phyloP scores from a whole-genome alignment of 1,139 yeast genomes.

The Waltiozyma sp. region DNA sequence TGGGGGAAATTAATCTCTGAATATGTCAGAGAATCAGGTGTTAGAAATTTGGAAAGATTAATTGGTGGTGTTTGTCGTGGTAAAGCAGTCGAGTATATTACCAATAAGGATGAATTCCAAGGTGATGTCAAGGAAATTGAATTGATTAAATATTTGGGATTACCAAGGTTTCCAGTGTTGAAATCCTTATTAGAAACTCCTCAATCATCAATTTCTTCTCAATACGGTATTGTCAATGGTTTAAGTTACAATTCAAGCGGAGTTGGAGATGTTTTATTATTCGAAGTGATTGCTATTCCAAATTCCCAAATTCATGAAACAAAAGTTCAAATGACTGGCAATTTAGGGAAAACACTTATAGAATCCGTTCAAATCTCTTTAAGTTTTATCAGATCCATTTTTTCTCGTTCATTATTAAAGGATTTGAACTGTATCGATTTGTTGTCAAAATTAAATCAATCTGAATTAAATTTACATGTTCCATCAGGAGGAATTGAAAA shows the following conservation, averaged over 20 bases:
- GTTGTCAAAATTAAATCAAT: slow-evolving; percentile 34
- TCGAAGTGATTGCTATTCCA: slow-evolving; percentile 61
- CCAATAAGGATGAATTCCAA: slow-evolving; percentile 25
- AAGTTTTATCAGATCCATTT: slow-evolving; percentile 58
- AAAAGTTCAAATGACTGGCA: slow-evolving; percentile 48
- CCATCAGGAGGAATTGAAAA: slow-evolving; percentile 84
- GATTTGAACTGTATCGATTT: slow-evolving; percentile 19
- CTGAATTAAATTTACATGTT: slow-evolving; percentile 74
- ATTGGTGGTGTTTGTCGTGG: slow-evolving; percentile 67
- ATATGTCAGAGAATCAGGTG: slow-evolving; percentile 85
- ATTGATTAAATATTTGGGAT: slow-evolving; percentile 40
- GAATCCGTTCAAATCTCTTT: slow-evolving; percentile 78
- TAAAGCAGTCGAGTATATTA: slow-evolving; percentile 71
- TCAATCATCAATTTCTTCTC: slow-evolving; percentile 23
- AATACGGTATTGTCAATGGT: slow-evolving; percentile 80
- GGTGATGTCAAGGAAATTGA: slow-evolving; percentile 32
- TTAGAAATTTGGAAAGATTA: slow-evolving; percentile 63
- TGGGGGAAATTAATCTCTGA: slow-evolving; percentile 51
- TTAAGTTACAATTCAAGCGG: slow-evolving; percentile 84
- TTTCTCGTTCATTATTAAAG: slow-evolving; percentile 23
- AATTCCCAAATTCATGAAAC: slow-evolving; percentile 20
- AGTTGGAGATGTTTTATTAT: slow-evolving; percentile 70
- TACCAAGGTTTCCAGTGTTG: slow-evolving; percentile 31
- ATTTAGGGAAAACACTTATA: slow-evolving; percentile 71
- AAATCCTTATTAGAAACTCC: slow-evolving; percentile 19